Evolutionary conservation across 164 flowering plant species (phyloP), one percentile per base, ranked within the genome.

Genomic region (Chimonanthus praecox): DNA sequence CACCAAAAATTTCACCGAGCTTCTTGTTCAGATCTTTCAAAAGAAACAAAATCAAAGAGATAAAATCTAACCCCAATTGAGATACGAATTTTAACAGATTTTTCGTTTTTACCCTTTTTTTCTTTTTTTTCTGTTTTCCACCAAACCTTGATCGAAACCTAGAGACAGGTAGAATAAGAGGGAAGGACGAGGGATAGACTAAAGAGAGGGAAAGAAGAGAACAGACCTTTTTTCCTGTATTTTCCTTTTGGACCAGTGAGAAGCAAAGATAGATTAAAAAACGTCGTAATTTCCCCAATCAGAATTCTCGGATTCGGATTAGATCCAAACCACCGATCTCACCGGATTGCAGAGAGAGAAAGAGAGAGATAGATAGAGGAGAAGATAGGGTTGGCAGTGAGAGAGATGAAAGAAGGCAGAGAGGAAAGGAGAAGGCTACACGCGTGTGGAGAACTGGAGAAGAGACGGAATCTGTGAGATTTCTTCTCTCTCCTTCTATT

Each of bases 1-100:
- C 94, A 82, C 89, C 94, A 78, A 88, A 85, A 88, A 81, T 77
- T 82, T 85, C 90, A 88, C 87, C 54, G 93, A 82, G 86, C 82
- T 83, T 85, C 83, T 81, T 74, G 79, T 72, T 74, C 43, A 47
- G 69, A 76, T 21, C 33, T n/a, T 47, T 11, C 69, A 48, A 3
- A 3, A 51, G 8, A 70, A 72, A 50, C 20, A 18, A 61, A 69
- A 58, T 7, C 11, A 33, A 18, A 58, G 48, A 1, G 67, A 13
- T 72, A 70, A 2, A 75, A 21, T n/a, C 21, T 47, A 67, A 46
- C 47, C 74, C 64, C 58, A 50, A 78, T 68, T 49, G 46, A 43
- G 18, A 47, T 18, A 21, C 44, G 20, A 18, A 45, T 10, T 33
- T 43, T 6, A 7, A 48, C 47, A 4, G 16, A 43, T 18, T 9